Percentiles rank a stretch among this genome's conserved stretches.
Evolutionary conservation across 805 yeast species (phyloP).

Genomic region (Ogataea minuta): DNA sequence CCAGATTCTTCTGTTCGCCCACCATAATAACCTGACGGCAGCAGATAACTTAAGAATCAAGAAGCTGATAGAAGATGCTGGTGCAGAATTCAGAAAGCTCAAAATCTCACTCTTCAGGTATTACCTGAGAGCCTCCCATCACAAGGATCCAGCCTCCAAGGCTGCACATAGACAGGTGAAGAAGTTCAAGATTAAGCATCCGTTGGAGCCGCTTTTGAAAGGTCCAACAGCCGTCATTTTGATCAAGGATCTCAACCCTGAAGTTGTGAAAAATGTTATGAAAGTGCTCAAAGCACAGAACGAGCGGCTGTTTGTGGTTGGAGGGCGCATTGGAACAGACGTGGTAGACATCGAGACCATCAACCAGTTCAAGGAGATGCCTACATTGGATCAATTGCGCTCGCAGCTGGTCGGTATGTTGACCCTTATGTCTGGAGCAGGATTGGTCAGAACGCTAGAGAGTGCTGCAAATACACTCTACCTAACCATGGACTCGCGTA

Average conservation of each 20-base stretch:
- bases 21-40: constrained; percentile 78
- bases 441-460: constrained; percentile 78
- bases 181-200: constrained; percentile 53
- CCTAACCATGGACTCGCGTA: constrained; percentile 68
- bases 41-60: constrained; percentile 65
- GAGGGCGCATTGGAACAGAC: constrained; percentile 74
- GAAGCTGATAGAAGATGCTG: constrained; percentile 57
- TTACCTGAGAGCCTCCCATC: constrained; percentile 67
- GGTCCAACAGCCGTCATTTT: constrained; percentile 88
- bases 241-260: constrained; percentile 70
- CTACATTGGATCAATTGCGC: constrained; percentile 67
- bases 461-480: constrained; percentile 65
- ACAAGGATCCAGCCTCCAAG: constrained; percentile 69
- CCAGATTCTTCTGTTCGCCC: constrained; percentile 73
- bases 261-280: constrained; percentile 56
- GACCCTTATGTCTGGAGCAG: constrained; percentile 85
- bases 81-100: constrained; percentile 67
- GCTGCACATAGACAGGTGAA: constrained; percentile 41
- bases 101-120: constrained; percentile 71
- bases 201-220: constrained; percentile 62
- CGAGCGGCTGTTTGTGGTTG: constrained; percentile 77
- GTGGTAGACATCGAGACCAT: constrained; percentile 53
- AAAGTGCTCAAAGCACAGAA: constrained; percentile 59
- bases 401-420: constrained; percentile 81
- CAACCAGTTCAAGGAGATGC: constrained; percentile 67